Base-by-base conservation (phyloP, 176 grass and related monocot species). In the Otatea glauca region DNA sequence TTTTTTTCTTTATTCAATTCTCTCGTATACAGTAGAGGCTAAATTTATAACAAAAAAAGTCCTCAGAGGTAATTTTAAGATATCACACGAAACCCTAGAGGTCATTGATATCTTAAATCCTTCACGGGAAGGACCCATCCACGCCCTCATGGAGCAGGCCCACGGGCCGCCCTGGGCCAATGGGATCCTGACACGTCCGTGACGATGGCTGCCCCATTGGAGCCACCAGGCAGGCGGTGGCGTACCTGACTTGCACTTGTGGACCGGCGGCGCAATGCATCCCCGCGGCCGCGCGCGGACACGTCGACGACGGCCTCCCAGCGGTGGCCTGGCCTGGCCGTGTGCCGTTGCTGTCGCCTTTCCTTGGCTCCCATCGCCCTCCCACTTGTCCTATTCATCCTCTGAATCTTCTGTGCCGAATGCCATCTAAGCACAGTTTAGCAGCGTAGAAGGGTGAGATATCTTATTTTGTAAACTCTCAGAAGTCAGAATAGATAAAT, bases 311-410 rank as follows among this genome's bases (percentile, higher is more conserved):
- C 27, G 59, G 2, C 14, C 67, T 24, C 29, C 27, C 38, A 38
- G 75, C 81, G 75, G 87, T 80, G 75, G 72, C 53, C 55, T 80
- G 75, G 72, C 53, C 55, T 42, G 39, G 39, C 17, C 50, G 71
- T 11, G n/a, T 15, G 72, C 41, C 78, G 85, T 35, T 39, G 47
- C 49, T 8, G 79, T 88, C 71, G 65, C 66, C 3, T 13, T 47
- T 18, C 4, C 48, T 27, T n/a, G 58, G 70, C 24, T 78, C 70
- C 14, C 70, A 17, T 65, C 70, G 64, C 70, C 21, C 11, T 4
- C 49, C 14, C 25, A 14, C 39, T 48, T 37, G 45, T 7, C 67
- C 47, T 35, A 17, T 47, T 3, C 1, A 1, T 4, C 45, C 7
- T 20, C 43, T 18, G 38, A 78, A 66, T 84, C 81, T 20, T 77